Evolutionary conservation across 345 rosid species (phyloP), one percentile per base, ranked within the genome.

Genomic region (Jatropha curcas): DNA sequence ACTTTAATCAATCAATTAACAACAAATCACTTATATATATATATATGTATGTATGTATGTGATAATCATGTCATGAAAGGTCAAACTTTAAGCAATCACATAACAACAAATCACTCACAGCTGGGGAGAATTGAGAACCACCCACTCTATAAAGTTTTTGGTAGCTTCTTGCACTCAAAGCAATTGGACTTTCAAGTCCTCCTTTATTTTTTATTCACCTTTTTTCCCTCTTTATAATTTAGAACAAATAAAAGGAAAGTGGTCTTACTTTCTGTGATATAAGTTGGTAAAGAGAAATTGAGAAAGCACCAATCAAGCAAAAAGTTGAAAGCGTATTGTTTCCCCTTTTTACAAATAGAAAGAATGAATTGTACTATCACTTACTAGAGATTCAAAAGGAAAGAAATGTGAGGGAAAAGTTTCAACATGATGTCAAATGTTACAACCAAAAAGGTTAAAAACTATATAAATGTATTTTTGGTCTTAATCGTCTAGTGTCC

Each of bases 81-180:
- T 88, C 92, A 88, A 85, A 81, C 86, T 85, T 85, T 76, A 88
- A 87, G 90, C 90, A 86, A 85, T 74, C 86, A 83, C 80, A 76
- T 51, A 77, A 65, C 76, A 84, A 82, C 70, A 70, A 84, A 75
- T 73, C 80, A 76, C 76, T 79, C 84, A 67, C 81, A 77, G 80
- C 81, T 77, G 77, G 79, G 79, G 78, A 77, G 71, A 76, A 78
- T 72, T 71, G 72, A 79, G 75, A 73, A 77, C 71, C 84, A 65
- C 57, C 65, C 61, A 45, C 69, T 57, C 30, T 57, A n/a, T 71
- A 69, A 84, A 60, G 82, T 65, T 56, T 78, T 82, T 81, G 91
- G 89, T 85, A 82, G 84, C 84, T 89, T 89, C 93, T 84, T 87
- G 83, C 84, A 77, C 89, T 85, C 86, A 81, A 89, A 85, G 93